These are phyloP conservation scores for Steccherinum ochraceum DNA, from an alignment of 768 basidiomycete species.

Conservation along the genomic window DNA sequence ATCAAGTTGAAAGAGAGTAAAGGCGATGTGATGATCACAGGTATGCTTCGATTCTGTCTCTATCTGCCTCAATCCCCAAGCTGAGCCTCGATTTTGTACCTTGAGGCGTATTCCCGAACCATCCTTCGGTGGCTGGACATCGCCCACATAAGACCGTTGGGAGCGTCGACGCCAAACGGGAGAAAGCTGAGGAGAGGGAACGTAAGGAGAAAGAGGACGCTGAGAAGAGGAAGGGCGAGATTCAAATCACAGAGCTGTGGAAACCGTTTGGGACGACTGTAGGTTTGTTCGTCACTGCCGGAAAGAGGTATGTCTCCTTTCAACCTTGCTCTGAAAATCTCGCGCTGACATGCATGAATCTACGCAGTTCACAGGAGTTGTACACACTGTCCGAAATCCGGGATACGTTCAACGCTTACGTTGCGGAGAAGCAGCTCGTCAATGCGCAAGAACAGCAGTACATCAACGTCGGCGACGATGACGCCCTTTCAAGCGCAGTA, in stretches of 20 bases:
- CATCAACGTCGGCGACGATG: constrained; percentile 55
- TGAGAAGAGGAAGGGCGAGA: constrained; percentile 37
- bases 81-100: too few relatives aligned
- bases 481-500: constrained; percentile 23
- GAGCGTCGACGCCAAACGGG: constrained; percentile 59
- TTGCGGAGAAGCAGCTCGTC: constrained; percentile 51
- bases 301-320: constrained; percentile 40
- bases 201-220: constrained; percentile 41
- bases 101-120: constrained; percentile 45
- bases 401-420: constrained; percentile 53
- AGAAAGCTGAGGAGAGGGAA: constrained; percentile 51
- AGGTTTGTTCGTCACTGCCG: constrained; percentile 57
- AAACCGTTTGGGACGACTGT: constrained; percentile 59
- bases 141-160: constrained; percentile 49
- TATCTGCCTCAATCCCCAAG: neutral
- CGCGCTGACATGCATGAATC: neutral
- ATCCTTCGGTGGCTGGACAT: constrained; percentile 53
- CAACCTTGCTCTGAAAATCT: neutral
- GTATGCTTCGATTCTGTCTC: constrained; percentile 7
- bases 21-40: constrained; percentile 41
- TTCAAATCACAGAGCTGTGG: constrained; percentile 66
- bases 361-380: constrained; percentile 42
- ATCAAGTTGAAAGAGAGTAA: constrained; percentile 62
- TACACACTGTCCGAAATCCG: constrained; percentile 57
- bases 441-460: constrained; percentile 64